Base-by-base conservation (phyloP, 2,329 filamentous ascomycete species). In the Tolypocladium cylindrosporum region DNA sequence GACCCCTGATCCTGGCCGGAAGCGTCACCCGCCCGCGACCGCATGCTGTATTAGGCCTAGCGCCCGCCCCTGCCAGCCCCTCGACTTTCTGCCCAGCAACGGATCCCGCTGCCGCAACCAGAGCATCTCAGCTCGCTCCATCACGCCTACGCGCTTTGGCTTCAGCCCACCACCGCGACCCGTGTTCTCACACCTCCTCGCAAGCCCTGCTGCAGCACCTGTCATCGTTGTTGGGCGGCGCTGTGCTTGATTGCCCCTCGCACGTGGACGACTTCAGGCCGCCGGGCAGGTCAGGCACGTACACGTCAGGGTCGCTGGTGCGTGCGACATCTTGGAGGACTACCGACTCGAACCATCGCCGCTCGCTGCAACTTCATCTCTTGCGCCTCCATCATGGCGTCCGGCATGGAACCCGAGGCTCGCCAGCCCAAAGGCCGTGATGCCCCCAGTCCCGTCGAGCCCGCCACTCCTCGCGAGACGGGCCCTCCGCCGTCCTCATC, bases 401-500 rank as follows among this genome's bases (percentile, higher is more conserved):
- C 69, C 58, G 69, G 74, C 62, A 64, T 66, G 19, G 71, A 73
- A 60, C 63, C 67, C 56, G 68, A 71, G 42, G 64, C 67, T 57
- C 68, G 68, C 56, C 66, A 66, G 59, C 67, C 67, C 56, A 71
- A 73, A 58, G 67, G 66, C 60, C 68, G 69, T 10, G 71, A 54
- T 40, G 45, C 71, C 41, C 65, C 67, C 40, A 75, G 71, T 41
- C 67, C 71, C 14, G 66, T 68, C 53, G 68, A 72, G 41, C 69
- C 69, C 11, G 61, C 63, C 5, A 72, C 70, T 2, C 71, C 70
- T 27, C 65, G 65, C 36, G 68, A 73, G 53, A 58, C 59, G 11
- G 68, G 62, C 19, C 67, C 66, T 14, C 64, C 55, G 24, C 64
- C 66, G 34, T 65, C 69, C 34, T 72, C 73, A 10, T 82, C 81